These are phyloP conservation scores for Claviceps humidiphila DNA, from an alignment of 2,329 filamentous ascomycete genomes.

Conservation along the genomic window DNA sequence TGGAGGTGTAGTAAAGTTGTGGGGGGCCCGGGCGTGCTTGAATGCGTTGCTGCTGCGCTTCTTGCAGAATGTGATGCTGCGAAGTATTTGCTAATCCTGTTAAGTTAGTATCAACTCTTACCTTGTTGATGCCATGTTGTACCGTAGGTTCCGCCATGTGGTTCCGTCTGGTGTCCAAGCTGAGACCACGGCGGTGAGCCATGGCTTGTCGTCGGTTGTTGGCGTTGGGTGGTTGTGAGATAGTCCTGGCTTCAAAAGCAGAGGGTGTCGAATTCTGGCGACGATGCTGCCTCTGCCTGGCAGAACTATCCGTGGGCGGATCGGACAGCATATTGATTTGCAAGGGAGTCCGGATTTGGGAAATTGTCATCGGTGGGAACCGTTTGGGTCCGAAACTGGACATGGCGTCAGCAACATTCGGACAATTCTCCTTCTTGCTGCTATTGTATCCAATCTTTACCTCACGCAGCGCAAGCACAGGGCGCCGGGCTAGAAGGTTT, in stretches of 20 bases:
- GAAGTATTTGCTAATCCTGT: conserved; percentile 39
- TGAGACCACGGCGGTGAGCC: conserved; percentile 70
- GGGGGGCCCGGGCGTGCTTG: conserved; percentile 57
- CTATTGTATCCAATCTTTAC: conserved; percentile 29
- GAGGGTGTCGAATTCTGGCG: conserved; percentile 79
- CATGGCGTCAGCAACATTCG: conserved; percentile 3
- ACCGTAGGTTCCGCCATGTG: conserved; percentile 20
- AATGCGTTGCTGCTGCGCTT: conserved; percentile 77
- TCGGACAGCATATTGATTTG: conserved; percentile 68
- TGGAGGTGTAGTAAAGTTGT: conserved; percentile 14
- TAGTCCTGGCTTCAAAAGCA: conserved; percentile 63
- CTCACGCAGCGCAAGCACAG: conserved; percentile 77
- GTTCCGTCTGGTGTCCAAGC: conserved; percentile 60
- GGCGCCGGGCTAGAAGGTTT: conserved; percentile 53
- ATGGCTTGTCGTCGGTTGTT: conserved; percentile 25
- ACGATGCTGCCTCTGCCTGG: conserved; percentile 46
- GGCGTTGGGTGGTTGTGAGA: conserved; percentile 47
- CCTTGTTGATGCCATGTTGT: conserved; percentile 24
- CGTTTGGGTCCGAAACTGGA: conserved; percentile 30
- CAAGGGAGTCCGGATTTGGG: conserved; percentile 52
- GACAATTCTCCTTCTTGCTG: not conserved
- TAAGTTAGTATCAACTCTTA: conserved; percentile 43
- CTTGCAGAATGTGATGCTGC: conserved; percentile 69
- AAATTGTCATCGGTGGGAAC: conserved; percentile 41
- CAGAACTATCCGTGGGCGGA: conserved; percentile 57